Conservation (phyloP, 2,329 filamentous ascomycete species). For the Xylariaceae sp. region DNA sequence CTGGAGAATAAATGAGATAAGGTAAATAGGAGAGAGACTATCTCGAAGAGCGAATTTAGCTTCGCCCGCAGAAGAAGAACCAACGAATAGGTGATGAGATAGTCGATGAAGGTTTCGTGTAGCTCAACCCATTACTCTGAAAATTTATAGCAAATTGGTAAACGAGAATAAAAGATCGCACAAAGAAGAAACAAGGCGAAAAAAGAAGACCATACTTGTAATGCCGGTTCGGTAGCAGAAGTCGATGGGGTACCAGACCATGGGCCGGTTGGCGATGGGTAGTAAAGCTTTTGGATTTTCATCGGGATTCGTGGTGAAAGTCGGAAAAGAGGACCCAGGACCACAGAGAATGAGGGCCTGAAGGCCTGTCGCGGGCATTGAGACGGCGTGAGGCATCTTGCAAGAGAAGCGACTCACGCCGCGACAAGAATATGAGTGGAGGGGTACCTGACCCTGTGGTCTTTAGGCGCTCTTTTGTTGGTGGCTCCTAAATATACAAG, state of each 20-base stretch:
- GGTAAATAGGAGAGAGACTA: no score
- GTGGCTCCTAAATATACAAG: background rate
- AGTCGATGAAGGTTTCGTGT: background rate
- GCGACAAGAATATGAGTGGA: background rate
- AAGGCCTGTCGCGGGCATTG: slow-evolving; percentile 76
- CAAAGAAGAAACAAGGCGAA: background rate
- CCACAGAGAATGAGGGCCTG: slow-evolving; percentile 85
- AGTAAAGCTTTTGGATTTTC: slow-evolving; percentile 83
- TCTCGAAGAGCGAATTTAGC: background rate
- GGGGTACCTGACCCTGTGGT: background rate
- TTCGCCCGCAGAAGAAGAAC: background rate
- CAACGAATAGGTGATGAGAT: background rate
- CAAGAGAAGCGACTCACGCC: background rate
- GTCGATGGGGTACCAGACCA: slow-evolving; percentile 89
- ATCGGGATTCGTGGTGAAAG: slow-evolving; percentile 80
- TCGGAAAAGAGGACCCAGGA: slow-evolving; percentile 80
- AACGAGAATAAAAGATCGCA: background rate
- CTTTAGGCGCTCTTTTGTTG: background rate
- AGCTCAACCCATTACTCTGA: background rate
- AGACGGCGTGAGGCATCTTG: slow-evolving; percentile 76
- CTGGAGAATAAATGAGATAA: background rate
- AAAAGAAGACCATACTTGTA: slow-evolving; percentile 59
- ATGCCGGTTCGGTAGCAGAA: slow-evolving; percentile 84
- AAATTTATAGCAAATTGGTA: background rate
- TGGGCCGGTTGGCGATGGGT: slow-evolving; percentile 82